Percentiles rank a stretch among this genome's conserved stretches.
Conservation (phyloP, 148 eudicot species). For the Rhododendron griersonianum region DNA sequence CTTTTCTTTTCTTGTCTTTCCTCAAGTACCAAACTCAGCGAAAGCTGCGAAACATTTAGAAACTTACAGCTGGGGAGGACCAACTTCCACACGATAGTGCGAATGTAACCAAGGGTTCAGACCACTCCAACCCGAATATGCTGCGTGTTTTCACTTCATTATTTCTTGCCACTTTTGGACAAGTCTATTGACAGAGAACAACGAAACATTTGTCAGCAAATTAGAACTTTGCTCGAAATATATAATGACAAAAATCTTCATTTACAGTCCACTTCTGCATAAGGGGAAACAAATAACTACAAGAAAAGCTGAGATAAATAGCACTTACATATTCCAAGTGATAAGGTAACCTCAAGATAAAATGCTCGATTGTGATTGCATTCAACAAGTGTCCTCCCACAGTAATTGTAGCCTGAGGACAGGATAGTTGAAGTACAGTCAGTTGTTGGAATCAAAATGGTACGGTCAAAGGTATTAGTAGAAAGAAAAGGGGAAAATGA, state of each 20-base stretch:
- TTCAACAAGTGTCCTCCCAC: constrained; percentile 31
- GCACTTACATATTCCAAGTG: constrained; percentile 46
- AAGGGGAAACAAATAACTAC: neutral
- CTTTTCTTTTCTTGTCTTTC: neutral
- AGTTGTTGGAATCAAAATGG: neutral
- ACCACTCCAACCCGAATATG: constrained; percentile 66
- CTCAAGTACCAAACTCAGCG: neutral
- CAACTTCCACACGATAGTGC: constrained; percentile 93
- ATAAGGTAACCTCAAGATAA: constrained; percentile 36
- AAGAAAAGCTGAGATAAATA: neutral
- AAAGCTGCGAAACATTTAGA: too few species aligned
- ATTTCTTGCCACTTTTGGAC: constrained; percentile 39
- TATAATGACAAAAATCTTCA: neutral
- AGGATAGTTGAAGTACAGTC: neutral
- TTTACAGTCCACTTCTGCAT: neutral
- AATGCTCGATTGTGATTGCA: constrained; percentile 39
- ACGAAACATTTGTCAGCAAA: neutral
- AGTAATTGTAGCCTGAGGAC: constrained; percentile 35
- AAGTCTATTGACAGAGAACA: constrained; percentile 26
- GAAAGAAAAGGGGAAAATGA: neutral
- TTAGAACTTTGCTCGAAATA: neutral
- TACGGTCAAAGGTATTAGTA: neutral
- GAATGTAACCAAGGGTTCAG: constrained; percentile 86
- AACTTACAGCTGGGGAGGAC: constrained; percentile 94
- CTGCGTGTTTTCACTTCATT: constrained; percentile 43